Evolutionary conservation across 2,329 filamentous ascomycete genomes (phyloP).

Genomic region (Rhynchosporium graminicola): DNA sequence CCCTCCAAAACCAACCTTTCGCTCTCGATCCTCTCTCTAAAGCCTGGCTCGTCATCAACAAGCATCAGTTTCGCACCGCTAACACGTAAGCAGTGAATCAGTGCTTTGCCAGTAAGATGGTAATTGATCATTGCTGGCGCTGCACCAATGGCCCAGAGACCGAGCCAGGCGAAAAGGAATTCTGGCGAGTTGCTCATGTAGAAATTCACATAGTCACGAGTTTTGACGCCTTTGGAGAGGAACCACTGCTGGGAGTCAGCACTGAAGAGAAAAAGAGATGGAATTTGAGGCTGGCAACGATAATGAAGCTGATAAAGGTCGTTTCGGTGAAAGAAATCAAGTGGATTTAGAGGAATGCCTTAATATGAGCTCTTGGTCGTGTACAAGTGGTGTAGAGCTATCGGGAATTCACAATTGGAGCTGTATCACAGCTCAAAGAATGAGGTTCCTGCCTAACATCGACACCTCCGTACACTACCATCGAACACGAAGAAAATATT

Average conservation of each 20-base stretch:
- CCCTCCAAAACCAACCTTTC: slow-evolving; percentile 53
- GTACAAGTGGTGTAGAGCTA: no score
- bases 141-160: slow-evolving; percentile 64
- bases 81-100: slow-evolving; percentile 65
- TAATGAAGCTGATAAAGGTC: no score
- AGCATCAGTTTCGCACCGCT: slow-evolving; percentile 57
- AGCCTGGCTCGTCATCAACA: slow-evolving; percentile 57
- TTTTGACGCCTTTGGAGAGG: slow-evolving; percentile 56
- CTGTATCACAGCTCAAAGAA: no score
- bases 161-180: slow-evolving; percentile 67
- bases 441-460: no score
- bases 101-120: slow-evolving; percentile 62
- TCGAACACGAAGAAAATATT: no score
- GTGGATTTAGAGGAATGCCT: no score
- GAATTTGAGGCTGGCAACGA: no score
- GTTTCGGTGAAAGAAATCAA: no score
- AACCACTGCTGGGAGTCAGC: slow-evolving; percentile 41
- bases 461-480: no score
- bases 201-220: slow-evolving; percentile 62
- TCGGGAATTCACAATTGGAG: no score
- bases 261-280: no score
- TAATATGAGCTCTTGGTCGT: no score
- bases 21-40: slow-evolving; percentile 58
- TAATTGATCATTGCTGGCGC: slow-evolving; percentile 73
- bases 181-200: slow-evolving; percentile 69